Conservation (phyloP, 345 rosid species). For the Sonneratia caseolaris region DNA sequence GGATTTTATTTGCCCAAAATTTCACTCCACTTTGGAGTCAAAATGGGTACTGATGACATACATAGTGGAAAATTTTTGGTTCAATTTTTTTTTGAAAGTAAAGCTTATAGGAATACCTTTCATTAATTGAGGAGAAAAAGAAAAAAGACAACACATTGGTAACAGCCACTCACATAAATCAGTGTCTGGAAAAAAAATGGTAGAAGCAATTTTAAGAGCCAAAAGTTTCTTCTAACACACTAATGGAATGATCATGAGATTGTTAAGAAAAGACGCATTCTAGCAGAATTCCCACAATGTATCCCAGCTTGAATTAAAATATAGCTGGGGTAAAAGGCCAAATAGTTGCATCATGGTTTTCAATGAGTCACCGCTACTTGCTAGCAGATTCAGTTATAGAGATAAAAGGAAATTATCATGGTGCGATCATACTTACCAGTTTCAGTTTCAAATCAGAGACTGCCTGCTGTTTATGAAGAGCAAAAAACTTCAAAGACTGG, state of each 20-base stretch:
- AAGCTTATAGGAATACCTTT: not conserved
- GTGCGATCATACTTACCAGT: slow-evolving; percentile 22
- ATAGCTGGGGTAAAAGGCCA: not conserved
- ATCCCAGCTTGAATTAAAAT: not conserved
- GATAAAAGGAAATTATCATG: not conserved
- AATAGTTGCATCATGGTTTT: not conserved
- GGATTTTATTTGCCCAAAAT: not conserved
- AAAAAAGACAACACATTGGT: not conserved
- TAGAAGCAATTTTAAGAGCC: not conserved
- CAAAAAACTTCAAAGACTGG: slow-evolving; percentile 70
- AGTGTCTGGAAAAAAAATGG: not conserved
- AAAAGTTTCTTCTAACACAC: not conserved
- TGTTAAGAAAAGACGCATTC: not conserved
- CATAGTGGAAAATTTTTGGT: not conserved
- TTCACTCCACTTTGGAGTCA: not conserved
- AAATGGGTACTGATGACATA: not conserved
- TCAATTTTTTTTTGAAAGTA: not conserved
- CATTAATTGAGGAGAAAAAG: not conserved
- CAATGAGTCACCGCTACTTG: not conserved
- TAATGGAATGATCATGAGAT: not conserved
- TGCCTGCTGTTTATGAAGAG: slow-evolving; percentile 35
- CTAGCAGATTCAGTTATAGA: not conserved
- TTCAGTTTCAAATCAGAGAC: slow-evolving; percentile 43
- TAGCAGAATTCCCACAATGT: not conserved
- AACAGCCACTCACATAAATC: not conserved